Conservation (phyloP, 768 basidiomycete genomes). For the Psilocybe tampanensis region DNA sequence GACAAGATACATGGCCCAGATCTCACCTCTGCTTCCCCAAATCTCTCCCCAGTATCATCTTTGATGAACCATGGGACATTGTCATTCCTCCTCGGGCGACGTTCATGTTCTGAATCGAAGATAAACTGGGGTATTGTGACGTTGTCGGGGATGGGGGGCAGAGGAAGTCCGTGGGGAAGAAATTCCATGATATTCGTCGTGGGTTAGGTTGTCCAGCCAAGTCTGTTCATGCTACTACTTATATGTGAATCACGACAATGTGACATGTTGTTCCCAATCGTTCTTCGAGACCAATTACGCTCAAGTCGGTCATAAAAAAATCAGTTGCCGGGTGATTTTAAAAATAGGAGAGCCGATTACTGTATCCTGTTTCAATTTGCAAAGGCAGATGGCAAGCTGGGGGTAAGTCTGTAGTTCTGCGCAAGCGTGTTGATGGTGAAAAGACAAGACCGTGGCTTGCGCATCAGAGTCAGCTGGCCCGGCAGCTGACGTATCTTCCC, state of each 20-base stretch:
- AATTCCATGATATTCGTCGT: constrained; percentile 29
- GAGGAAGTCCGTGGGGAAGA: constrained; percentile 25
- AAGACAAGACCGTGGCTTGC: too few species aligned
- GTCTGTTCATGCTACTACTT: too few species aligned
- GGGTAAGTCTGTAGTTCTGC: too few species aligned
- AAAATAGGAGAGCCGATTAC: too few species aligned
- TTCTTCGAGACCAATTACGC: too few species aligned
- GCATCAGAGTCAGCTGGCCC: neutral
- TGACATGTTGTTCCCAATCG: too few species aligned
- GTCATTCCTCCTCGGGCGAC: constrained; percentile 35
- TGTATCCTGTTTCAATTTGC: too few species aligned
- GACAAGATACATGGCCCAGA: constrained; percentile 16
- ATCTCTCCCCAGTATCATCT: constrained; percentile 44
- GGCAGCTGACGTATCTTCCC: neutral
- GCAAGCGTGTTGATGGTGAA: too few species aligned
- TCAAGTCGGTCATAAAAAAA: too few species aligned
- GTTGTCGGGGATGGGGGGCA: constrained; percentile 51
- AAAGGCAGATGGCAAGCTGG: too few species aligned
- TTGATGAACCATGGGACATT: constrained; percentile 50
- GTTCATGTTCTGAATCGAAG: constrained; percentile 46
- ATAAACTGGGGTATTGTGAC: constrained; percentile 56
- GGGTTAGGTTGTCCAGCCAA: neutral
- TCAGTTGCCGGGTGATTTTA: too few species aligned
- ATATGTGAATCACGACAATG: too few species aligned
- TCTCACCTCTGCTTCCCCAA: constrained; percentile 39